Base-by-base conservation (phyloP, 768 basidiomycete genomes). In the Mycena indigotica region DNA sequence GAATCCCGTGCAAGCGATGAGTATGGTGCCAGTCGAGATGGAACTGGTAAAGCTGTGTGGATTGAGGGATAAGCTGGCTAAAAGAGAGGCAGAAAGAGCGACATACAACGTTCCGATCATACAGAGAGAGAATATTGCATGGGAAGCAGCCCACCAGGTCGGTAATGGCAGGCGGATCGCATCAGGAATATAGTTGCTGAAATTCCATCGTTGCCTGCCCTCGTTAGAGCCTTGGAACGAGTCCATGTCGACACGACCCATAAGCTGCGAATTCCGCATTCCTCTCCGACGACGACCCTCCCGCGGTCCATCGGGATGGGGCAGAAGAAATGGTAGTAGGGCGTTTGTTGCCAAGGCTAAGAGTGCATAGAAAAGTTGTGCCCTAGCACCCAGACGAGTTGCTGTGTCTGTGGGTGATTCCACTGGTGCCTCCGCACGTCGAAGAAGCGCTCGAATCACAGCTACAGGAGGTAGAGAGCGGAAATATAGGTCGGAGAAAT, bases 61-160 rank as follows among this genome's bases (percentile, higher is more conserved):
- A 44, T 50, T 30, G 45, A 39, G 46, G 26, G 16, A 57, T 23
- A 32, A 15, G 4, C 40, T 8, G 1, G 23, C 26, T 8, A 45
- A 16, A 25, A 23, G 28, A 17, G 25, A 32, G 53, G 41, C 13
- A 44, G 3, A 19, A 46, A 53, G 44, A 51, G 55, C 40, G 64
- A 83, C 91, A 72, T 67, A 96, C 92, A 89, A 86, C 13, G 91
- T 95, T 29, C 84, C 84, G 39, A 87, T 75, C 91, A 98, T 95
- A 67, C 89, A 89, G 0, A 65, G 60, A 0, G 88, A 84, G 65
- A 98, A 90, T 12, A 94, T 66, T 16, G 84, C 66, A 70, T 94
- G 91, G 48, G 87, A 86, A 29, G 83, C 66, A 19, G 91, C 86
- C 95, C 95, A 97, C 12, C 95, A 66, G 26, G 78, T 84, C 2